Percentiles rank a stretch among this genome's conserved stretches.
phyloP scores from a whole-genome alignment of 2,329 filamentous ascomycete genomes.

The Botrytis deweyae region DNA sequence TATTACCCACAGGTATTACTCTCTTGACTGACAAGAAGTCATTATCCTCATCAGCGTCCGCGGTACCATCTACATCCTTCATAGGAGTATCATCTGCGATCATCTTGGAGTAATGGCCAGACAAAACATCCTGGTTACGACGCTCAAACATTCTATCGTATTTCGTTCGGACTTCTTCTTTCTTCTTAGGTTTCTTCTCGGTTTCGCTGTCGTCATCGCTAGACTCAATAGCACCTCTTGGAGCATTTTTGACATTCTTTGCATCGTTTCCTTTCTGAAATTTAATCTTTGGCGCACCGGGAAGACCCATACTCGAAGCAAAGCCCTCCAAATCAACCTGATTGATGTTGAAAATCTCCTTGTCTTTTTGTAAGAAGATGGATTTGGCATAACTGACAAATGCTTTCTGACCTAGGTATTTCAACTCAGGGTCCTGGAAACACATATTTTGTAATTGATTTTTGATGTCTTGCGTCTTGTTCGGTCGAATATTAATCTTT shows the following conservation, averaged over 20 bases:
- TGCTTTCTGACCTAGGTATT: constrained; percentile 93
- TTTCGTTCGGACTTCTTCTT: constrained; percentile 80
- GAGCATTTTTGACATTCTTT: constrained; percentile 84
- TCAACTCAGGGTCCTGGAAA: constrained; percentile 90
- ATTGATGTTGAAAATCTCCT: constrained; percentile 83
- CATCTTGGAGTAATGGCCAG: constrained; percentile 89
- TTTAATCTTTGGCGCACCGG: constrained; percentile 88
- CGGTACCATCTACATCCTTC: constrained; percentile 46
- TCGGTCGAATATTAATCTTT: constrained; percentile 80
- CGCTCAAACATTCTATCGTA: constrained; percentile 98
- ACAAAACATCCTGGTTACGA: constrained; percentile 91
- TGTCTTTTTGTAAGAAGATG: constrained; percentile 84
- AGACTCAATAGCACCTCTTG: constrained; percentile 61
- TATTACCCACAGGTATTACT: constrained; percentile 70
- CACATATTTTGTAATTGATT: constrained; percentile 90
- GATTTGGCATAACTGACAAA: constrained; percentile 89
- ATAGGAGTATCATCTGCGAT: constrained; percentile 60
- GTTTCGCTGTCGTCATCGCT: constrained; percentile 61
- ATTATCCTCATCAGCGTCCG: constrained; percentile 65
- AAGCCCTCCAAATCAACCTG: constrained; percentile 83
- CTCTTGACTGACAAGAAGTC: constrained; percentile 90
- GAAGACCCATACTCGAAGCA: constrained; percentile 80
- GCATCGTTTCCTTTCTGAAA: constrained; percentile 87
- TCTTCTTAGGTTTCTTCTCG: constrained; percentile 58
- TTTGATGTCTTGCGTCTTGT: constrained; percentile 84